Evolutionary conservation across 2,329 filamentous ascomycete genomes (phyloP).

Genomic region (Neofusicoccum kwambonambiense): DNA sequence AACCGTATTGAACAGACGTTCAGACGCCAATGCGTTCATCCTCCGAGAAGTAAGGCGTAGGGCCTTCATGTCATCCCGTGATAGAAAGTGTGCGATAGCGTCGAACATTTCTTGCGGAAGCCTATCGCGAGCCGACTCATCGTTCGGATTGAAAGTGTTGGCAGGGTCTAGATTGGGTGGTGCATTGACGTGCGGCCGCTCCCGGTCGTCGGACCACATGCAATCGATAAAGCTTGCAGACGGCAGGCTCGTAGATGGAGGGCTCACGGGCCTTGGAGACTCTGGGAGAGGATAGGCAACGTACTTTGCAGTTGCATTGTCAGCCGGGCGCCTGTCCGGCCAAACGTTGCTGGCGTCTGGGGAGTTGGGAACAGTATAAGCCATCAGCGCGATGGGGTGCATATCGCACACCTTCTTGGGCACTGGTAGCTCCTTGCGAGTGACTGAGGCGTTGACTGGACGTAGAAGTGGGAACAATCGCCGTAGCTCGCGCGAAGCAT

Average conservation of each 20-base stretch:
- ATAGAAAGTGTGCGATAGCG: conserved; percentile 55
- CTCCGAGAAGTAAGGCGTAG: conserved; percentile 62
- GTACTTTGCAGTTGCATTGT: background rate
- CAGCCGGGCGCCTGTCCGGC: background rate
- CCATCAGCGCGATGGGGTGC: background rate
- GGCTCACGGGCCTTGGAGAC: no score
- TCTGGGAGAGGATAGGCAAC: background rate
- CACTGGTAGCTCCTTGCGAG: background rate
- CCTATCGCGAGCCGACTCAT: background rate
- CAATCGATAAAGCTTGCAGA: background rate
- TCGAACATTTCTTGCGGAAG: conserved; percentile 65
- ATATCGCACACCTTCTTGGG: background rate
- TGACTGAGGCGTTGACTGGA: background rate
- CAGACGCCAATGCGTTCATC: conserved; percentile 58
- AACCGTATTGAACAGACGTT: conserved; percentile 60
- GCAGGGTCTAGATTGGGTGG: background rate
- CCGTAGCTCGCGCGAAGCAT: background rate
- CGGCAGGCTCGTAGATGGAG: no score
- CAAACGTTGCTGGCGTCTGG: background rate
- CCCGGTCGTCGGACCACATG: background rate
- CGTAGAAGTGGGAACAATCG: background rate
- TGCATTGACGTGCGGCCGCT: no score
- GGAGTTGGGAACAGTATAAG: background rate
- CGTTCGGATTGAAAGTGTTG: background rate
- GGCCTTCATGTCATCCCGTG: conserved; percentile 57